Base-by-base conservation (phyloP, 2,329 filamentous ascomycete genomes). In the Cyclaneusma minus region DNA sequence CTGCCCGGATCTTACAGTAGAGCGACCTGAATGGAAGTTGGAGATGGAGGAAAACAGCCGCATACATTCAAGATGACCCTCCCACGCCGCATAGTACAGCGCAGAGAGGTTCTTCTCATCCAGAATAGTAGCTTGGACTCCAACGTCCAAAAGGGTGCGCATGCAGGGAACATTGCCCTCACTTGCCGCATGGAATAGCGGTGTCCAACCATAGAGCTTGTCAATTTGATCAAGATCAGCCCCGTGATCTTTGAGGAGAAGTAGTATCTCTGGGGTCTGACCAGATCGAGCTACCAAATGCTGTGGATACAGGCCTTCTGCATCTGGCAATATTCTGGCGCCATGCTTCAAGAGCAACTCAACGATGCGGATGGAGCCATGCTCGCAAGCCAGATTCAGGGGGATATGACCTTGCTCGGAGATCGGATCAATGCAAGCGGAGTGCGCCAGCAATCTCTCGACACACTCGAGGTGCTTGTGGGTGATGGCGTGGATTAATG, bases 61-160 rank as follows among this genome's bases (percentile, higher is more conserved):
- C 80, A 98, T 93, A 55, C 89, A 95, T 43, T 87, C 78, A 29
- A 95, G 56, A 47, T 95, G 82, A 0, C 89, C 89, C 55, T 98
- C 89, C 89, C 89, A 98, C 0, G 84, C 87, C 9, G 89, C 89
- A 51, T 98, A 98, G 52, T 98, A 98, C 74, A 95, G 84, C 15
- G 89, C 85, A 3, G 85, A 83, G 4, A 95, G 64, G 10, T 74
- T 77, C 47, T 95, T 98, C 53, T 98, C 89, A 45, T 98, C 89
- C 22, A 82, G 56, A 29, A 84, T 79, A 36, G 74, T 75, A 1
- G 78, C 68, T 41, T 91, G 71, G 3, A 78, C 85, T 6, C 79
- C 77, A 35, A 79, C 70, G 28, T 83, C 70, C 7, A 98, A 61
- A 4, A 98, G 62, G 2, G 75, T 80, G 38, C 83, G 69, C 22